Evolutionary conservation across 2,329 filamentous ascomycete species (phyloP).

Genomic region (Hysterium pulicare): DNA sequence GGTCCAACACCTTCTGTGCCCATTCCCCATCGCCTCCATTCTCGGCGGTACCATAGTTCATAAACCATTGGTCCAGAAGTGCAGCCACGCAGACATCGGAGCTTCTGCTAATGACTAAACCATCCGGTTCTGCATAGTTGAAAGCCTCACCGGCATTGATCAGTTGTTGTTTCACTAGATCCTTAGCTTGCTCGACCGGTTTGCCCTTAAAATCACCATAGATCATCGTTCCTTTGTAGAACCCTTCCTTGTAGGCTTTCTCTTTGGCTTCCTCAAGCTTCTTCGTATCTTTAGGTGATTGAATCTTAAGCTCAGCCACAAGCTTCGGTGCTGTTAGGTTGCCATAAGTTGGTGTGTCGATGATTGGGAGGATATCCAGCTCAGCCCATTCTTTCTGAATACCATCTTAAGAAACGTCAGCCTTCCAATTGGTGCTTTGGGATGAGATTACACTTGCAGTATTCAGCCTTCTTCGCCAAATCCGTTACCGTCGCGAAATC

Average conservation of each 20-base stretch:
- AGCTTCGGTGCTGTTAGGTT: conserved; percentile 79
- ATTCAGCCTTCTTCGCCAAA: conserved; percentile 90
- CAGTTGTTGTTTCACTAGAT: conserved; percentile 74
- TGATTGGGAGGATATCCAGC: conserved; percentile 79
- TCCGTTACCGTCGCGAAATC: conserved; percentile 89
- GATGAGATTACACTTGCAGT: too few species aligned
- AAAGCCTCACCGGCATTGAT: conserved; percentile 78
- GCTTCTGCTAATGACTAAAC: conserved; percentile 79
- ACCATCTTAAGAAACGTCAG: too few species aligned
- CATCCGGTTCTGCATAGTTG: conserved; percentile 89
- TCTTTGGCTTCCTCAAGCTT: conserved; percentile 93
- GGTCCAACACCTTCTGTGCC: conserved; percentile 62
- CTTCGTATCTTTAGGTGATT: conserved; percentile 90
- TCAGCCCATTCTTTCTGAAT: conserved; percentile 97
- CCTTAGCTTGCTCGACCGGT: conserved; percentile 81
- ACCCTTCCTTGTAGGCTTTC: conserved; percentile 93
- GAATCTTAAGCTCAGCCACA: conserved; percentile 92
- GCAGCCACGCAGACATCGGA: conserved; percentile 92
- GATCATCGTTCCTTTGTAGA: conserved; percentile 90
- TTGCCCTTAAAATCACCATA: conserved; percentile 85
- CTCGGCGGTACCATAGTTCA: conserved; percentile 74
- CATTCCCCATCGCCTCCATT: conserved; percentile 71
- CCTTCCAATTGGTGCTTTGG: too few species aligned
- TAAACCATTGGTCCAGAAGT: conserved; percentile 94
- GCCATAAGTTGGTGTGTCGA: conserved; percentile 74